Evolutionary conservation across 2,329 filamentous ascomycete species (phyloP).

Genomic region (Fusarium sp.): DNA sequence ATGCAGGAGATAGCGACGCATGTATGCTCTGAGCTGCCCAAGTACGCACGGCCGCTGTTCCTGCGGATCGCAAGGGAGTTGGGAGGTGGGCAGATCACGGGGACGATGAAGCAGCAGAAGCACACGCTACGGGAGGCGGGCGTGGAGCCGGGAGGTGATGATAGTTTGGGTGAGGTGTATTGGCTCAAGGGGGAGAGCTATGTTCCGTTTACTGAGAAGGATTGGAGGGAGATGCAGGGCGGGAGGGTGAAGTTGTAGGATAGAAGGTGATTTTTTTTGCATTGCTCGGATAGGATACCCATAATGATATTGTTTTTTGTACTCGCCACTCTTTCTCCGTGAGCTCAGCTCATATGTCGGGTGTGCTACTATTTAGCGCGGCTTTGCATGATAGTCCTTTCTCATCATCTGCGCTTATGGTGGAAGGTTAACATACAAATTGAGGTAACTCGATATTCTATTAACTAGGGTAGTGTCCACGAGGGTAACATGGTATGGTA

Average conservation of each 20-base stretch:
- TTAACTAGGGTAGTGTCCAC: not conserved
- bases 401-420: no score
- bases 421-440: not conserved
- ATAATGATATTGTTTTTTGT: constrained; percentile 2
- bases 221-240: constrained; percentile 75
- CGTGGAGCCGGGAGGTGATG: constrained; percentile 67
- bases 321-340: no score
- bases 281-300: constrained; percentile 14
- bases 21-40: constrained; percentile 68
- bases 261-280: not conserved
- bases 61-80: constrained; percentile 71
- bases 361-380: no score
- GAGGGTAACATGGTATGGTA: no score
- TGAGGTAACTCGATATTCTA: not conserved
- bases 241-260: constrained; percentile 76
- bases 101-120: constrained; percentile 92
- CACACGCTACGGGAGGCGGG: constrained; percentile 76
- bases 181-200: constrained; percentile 77
- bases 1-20: constrained; percentile 72
- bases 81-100: constrained; percentile 72
- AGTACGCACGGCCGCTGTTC: constrained; percentile 82
- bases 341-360: no score
- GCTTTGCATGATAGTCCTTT: no score
- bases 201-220: constrained; percentile 70
- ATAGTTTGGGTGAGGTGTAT: constrained; percentile 63